Evolutionary conservation across 768 basidiomycete genomes (phyloP).

Genomic region (Lactarius hengduanensis): DNA sequence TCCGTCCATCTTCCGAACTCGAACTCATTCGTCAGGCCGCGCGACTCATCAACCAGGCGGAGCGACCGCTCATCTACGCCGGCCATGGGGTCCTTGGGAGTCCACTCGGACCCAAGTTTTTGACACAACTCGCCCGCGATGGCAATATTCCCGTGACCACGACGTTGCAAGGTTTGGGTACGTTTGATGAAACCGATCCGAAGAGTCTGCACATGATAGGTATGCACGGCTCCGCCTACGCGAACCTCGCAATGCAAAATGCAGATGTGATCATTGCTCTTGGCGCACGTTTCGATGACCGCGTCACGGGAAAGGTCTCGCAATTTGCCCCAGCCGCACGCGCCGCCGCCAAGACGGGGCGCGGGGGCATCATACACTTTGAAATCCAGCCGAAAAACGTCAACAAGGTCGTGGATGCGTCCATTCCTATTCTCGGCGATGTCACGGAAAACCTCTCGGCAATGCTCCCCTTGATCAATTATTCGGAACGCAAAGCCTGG

Average conservation of each 20-base stretch:
- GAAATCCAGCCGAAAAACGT: slow-evolving; percentile 99
- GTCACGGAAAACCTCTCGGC: slow-evolving; percentile 79
- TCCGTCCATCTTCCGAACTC: slow-evolving; percentile 43
- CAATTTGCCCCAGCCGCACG: slow-evolving; percentile 89
- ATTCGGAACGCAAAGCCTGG: slow-evolving; percentile 71
- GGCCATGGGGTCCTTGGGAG: slow-evolving; percentile 88
- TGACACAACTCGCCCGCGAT: slow-evolving; percentile 70
- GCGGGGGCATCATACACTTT: slow-evolving; percentile 98
- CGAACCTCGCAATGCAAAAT: slow-evolving; percentile 96
- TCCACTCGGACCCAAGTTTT: slow-evolving; percentile 76
- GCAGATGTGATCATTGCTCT: slow-evolving; percentile 98
- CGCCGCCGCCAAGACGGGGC: slow-evolving; percentile 79
- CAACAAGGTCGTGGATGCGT: slow-evolving; percentile 97
- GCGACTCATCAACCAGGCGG: slow-evolving; percentile 85
- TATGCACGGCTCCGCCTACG: slow-evolving; percentile 98
- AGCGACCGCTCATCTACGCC: slow-evolving; percentile 89
- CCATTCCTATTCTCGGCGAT: slow-evolving; percentile 92
- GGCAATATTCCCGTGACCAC: slow-evolving; percentile 98
- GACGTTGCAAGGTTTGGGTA: slow-evolving; percentile 92
- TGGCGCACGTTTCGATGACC: slow-evolving; percentile 96
- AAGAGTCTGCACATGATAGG: slow-evolving; percentile 95
- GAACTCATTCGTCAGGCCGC: slow-evolving; percentile 80
- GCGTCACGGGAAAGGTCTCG: slow-evolving; percentile 89
- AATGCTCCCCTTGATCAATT: slow-evolving; percentile 76
- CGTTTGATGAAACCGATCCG: slow-evolving; percentile 88